phyloP scores from a whole-genome alignment of 495 filamentous ascomycete species.

The Neurospora sp. region DNA sequence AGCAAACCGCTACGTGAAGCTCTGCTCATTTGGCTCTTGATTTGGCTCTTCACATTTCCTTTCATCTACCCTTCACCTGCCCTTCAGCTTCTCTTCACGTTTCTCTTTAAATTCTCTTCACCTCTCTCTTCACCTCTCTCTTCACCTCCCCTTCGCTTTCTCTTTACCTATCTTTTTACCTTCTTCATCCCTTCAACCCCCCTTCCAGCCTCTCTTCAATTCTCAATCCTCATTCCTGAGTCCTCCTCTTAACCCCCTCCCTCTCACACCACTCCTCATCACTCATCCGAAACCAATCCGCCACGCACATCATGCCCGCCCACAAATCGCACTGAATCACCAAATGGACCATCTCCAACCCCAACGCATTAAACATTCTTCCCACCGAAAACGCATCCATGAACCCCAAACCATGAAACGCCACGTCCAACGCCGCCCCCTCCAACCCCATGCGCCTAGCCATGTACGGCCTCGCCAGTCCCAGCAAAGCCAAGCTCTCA shows the following conservation, averaged over 20 bases:
- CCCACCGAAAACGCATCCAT: constrained; percentile 10
- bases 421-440: constrained; percentile 15
- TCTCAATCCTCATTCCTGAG: background rate
- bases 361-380: constrained; percentile 23
- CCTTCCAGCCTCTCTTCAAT: background rate
- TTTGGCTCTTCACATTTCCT: background rate
- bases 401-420: constrained; percentile 12
- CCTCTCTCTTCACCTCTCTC: background rate
- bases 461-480: constrained; percentile 20
- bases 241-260: constrained; percentile 1
- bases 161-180: background rate
- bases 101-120: background rate
- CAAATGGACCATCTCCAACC: constrained; percentile 23
- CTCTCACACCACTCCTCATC: constrained; percentile 30
- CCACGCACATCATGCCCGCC: constrained; percentile 18
- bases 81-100: background rate
- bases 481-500: constrained; percentile 17
- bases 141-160: background rate
- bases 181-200: background rate
- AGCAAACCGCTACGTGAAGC: background rate
- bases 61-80: background rate
- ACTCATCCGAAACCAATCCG: constrained; percentile 18
- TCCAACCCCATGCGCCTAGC: constrained; percentile 2
- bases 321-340: constrained; percentile 22
- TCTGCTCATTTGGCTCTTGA: background rate